phyloP scores from a whole-genome alignment of 805 yeast species.

The Starmerella potacharoeniae region DNA sequence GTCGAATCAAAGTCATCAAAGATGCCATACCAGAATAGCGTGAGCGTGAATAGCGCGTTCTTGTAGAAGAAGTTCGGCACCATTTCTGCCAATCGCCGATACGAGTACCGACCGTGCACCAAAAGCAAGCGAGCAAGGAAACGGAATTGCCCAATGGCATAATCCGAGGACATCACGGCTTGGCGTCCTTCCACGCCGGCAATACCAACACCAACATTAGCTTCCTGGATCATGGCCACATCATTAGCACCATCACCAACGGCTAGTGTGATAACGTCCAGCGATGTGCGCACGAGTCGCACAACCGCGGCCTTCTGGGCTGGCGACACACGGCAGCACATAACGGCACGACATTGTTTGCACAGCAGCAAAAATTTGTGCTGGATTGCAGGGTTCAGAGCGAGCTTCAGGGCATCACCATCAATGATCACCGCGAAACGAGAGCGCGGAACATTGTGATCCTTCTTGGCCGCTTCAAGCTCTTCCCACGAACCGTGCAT shows the following conservation, averaged over 20 bases:
- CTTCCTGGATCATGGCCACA: slow-evolving; percentile 81
- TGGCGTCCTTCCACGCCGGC: slow-evolving; percentile 84
- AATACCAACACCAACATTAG: slow-evolving; percentile 75
- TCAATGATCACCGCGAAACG: slow-evolving; percentile 57
- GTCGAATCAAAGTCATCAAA: slow-evolving; percentile 62
- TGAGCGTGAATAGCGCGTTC: slow-evolving; percentile 60
- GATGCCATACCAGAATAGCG: slow-evolving; percentile 71
- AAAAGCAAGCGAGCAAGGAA: slow-evolving; percentile 52
- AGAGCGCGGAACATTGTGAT: slow-evolving; percentile 54
- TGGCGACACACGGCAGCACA: slow-evolving; percentile 80
- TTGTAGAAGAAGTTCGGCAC: slow-evolving; percentile 72
- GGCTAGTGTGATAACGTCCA: slow-evolving; percentile 67
- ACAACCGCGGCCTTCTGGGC: slow-evolving; percentile 75
- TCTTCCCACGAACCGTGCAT: slow-evolving; percentile 38
- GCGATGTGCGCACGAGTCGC: slow-evolving; percentile 48
- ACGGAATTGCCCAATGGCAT: slow-evolving; percentile 71
- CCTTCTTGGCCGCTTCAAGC: slow-evolving; percentile 41
- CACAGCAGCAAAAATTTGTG: slow-evolving; percentile 58
- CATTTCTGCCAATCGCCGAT: slow-evolving; percentile 65
- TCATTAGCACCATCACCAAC: slow-evolving; percentile 84
- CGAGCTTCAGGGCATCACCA: slow-evolving; percentile 53
- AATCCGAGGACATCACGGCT: slow-evolving; percentile 79
- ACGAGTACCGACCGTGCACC: slow-evolving; percentile 78
- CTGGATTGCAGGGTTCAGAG: slow-evolving; percentile 36
- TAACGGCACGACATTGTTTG: slow-evolving; percentile 64